phyloP scores from a whole-genome alignment of 2,329 filamentous ascomycete genomes.

The Curvularia sp. region DNA sequence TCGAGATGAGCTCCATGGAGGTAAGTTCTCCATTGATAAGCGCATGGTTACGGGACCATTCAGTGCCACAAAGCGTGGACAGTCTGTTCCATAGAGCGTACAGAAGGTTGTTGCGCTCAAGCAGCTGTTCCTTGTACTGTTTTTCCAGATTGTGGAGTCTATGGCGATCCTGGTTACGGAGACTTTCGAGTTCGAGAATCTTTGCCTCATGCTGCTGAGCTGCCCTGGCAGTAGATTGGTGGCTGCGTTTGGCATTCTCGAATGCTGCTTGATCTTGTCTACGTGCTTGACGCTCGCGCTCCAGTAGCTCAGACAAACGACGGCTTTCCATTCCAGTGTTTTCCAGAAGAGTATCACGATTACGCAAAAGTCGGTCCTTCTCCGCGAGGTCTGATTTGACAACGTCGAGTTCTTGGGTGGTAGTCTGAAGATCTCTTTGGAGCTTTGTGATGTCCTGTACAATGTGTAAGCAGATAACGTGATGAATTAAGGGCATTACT shows the following conservation, averaged over 20 bases:
- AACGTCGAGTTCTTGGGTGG: constrained; percentile 79
- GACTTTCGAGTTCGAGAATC: constrained; percentile 84
- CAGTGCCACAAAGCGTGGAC: constrained; percentile 82
- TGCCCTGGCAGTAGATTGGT: constrained; percentile 84
- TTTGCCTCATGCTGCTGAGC: constrained; percentile 84
- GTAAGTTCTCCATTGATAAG: constrained; percentile 88
- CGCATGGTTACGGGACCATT: constrained; percentile 90
- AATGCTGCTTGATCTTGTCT: constrained; percentile 86
- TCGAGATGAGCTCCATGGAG: constrained; percentile 83
- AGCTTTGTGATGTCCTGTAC: constrained; percentile 80
- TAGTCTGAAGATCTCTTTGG: constrained; percentile 85
- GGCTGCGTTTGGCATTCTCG: constrained; percentile 85
- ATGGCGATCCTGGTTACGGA: constrained; percentile 77
- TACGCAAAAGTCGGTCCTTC: constrained; percentile 88
- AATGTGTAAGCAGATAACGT: constrained; percentile 27
- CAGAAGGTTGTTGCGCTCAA: constrained; percentile 86
- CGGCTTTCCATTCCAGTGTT: constrained; percentile 85
- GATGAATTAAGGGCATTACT: not conserved
- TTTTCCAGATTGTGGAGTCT: constrained; percentile 78
- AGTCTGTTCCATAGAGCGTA: constrained; percentile 90
- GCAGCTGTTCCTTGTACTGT: constrained; percentile 83
- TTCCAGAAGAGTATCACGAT: constrained; percentile 87
- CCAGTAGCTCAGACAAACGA: constrained; percentile 84
- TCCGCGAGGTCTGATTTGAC: constrained; percentile 81
- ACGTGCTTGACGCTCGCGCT: constrained; percentile 85